Base-by-base conservation (phyloP, 148 eudicot genomes). In the Chenopodium formosanum region DNA sequence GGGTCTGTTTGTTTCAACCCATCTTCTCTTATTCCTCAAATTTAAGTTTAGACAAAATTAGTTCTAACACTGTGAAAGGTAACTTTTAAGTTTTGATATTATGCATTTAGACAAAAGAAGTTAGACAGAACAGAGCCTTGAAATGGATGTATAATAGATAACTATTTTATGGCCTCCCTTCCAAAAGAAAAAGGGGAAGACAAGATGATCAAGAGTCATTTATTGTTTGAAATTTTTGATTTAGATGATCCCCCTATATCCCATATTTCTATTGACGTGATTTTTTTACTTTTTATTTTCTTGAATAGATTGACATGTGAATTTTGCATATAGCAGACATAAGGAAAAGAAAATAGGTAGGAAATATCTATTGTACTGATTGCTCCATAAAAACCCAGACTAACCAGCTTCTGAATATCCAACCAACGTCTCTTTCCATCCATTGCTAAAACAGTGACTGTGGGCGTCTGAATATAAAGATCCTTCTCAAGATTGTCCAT, bases 381-480 rank as follows among this genome's bases (percentile, higher is more conserved):
- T 70, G 80, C 70, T 62, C 19, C 32, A 82, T 37, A 64, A n/a
- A 79, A 44, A 17, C 79, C 75, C 68, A 87, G 77, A 83, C 98
- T 92, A 82, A 96, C 99, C 95, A 92, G 89, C 89, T 92, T 94
- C 70, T 89, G 88, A 80, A 96, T 91, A 90, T 96, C 98, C 88
- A 96, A 83, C 99, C 99, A 96, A 78, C 99, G 90, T 82, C 98
- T 90, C 82, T 94, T 90, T 19, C 98, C 99, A 86, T 96, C 99
- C 99, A 94, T 94, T 58, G 98, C 98, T 84, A 92, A 85, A 80
- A 94, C 89, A 79, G 98, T 92, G 82, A 96, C 90, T 23, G 94
- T 91, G 63, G 87, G 66, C 9, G 93, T 88, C 84, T 90, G 90
- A 84, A 96, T 90, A 87, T 96, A 91, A 22, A 96, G 88, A 87